phyloP scores from a whole-genome alignment of 176 grass and related monocot genomes.

The Chrysopogon serrulatus region DNA sequence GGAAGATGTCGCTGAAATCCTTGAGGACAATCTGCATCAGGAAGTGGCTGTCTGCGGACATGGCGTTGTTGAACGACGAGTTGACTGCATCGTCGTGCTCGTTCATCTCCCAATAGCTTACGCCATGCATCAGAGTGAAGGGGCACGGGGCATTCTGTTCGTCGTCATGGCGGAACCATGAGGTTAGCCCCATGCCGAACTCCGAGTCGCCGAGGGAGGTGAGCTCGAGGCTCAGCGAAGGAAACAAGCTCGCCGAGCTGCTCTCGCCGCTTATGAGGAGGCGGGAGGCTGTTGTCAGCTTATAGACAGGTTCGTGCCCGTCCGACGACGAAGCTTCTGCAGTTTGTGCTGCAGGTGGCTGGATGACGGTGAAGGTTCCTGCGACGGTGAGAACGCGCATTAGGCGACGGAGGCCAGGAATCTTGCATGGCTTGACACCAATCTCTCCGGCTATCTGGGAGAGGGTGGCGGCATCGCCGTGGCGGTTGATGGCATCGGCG shows the following conservation, averaged over 20 bases:
- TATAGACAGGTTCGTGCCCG: background rate
- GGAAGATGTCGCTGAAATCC: no score
- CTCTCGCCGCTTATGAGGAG: background rate
- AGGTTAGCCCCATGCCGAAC: background rate
- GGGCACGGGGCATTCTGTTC: background rate
- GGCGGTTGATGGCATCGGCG: background rate
- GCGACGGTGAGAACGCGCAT: background rate
- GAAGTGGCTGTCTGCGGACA: background rate
- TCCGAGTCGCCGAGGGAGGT: background rate
- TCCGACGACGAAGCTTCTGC: background rate
- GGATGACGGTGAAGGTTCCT: background rate
- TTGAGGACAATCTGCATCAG: no score
- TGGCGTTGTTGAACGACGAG: background rate
- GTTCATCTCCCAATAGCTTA: background rate
- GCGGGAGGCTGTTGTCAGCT: background rate
- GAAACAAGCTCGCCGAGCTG: background rate
- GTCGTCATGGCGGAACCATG: constrained; percentile 5
- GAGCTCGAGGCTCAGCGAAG: background rate
- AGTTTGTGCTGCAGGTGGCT: no score
- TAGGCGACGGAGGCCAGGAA: background rate
- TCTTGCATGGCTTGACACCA: background rate
- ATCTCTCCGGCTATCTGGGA: background rate
- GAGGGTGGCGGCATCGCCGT: background rate
- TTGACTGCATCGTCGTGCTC: background rate
- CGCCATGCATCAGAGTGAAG: background rate